Evolutionary conservation across 345 rosid genomes (phyloP).

Genomic region (Arabidopsis suecica): DNA sequence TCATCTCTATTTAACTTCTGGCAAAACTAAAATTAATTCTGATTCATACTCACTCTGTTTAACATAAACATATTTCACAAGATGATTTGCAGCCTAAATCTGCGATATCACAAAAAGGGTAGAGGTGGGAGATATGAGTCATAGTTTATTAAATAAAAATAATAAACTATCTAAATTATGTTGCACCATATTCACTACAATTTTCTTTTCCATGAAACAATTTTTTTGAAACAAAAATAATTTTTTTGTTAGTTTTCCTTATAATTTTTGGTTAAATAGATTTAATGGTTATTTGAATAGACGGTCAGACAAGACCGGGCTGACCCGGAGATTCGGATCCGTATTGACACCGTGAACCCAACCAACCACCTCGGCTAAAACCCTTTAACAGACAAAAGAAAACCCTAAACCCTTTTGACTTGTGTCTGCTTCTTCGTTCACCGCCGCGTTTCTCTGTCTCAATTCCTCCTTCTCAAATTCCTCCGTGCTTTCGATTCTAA

Average conservation of each 20-base stretch:
- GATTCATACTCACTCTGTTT: not conserved
- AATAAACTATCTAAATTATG: not conserved
- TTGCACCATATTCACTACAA: too few species aligned
- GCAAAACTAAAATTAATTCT: not conserved
- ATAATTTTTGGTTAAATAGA: too few species aligned
- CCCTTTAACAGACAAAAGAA: slow-evolving; percentile 5
- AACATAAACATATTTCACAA: not conserved
- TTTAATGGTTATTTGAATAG: too few species aligned
- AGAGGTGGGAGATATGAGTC: too few species aligned
- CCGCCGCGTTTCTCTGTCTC: slow-evolving; percentile 35
- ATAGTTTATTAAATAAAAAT: not conserved
- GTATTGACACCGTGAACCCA: not conserved
- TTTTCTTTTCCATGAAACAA: too few species aligned
- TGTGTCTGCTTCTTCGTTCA: slow-evolving; percentile 1
- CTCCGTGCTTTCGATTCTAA: not conserved
- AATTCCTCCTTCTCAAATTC: slow-evolving; percentile 10
- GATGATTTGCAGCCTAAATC: not conserved
- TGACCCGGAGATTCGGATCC: slow-evolving; percentile 16
- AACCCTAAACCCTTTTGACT: slow-evolving; percentile 20
- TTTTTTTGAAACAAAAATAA: not conserved
- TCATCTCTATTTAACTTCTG: not conserved
- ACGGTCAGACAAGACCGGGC: not conserved
- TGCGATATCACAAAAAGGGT: too few species aligned
- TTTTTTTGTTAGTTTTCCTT: not conserved
- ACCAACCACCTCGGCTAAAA: not conserved